Evolutionary conservation across 1,284 basidiomycete genomes (phyloP), one percentile per base, ranked within the genome.

Genomic region (Polyporus tsugae): DNA sequence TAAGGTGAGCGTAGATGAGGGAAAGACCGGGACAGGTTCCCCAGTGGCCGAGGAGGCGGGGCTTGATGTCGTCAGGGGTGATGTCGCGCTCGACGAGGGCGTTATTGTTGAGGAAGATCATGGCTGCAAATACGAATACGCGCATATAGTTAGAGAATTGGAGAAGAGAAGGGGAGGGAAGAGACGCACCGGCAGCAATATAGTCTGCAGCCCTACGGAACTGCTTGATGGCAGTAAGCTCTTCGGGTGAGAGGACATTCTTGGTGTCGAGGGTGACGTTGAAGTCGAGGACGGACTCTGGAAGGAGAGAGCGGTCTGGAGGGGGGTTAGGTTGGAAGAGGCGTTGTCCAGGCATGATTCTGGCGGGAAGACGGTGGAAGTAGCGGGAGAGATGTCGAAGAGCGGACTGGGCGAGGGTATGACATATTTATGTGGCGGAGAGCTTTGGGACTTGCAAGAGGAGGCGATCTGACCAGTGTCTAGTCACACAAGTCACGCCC

Each of bases 101-200:
- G 73, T 95, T 93, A 72, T 87, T 82, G 72, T 87, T 89, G 63
- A 96, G 82, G 81, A 95, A 96, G 75, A 95, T 95, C 90, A 92
- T 92, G 0, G 91, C 91, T 90, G 29, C 5, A 29, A 29, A 29
- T 29, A 29, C 29, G 29, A 69, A 63, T 57, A 53, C 55, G 35
- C 15, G 22, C 6, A 39, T 19, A 62, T 10, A 11, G 22, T 63
- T 11, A 65, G 52, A 36, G 35, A 22, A 52, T 11, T 61, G 22
- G 41, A 33, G 38, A 42, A 35, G 29, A 58, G 29, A 7, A 46
- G 36, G 64, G 63, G 38, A 60, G 57, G 6, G n/a, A 62, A 58
- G 65, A 33, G 15, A 73, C 82, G 36, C 68, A 88, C 89, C 89
- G 36, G 89, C 89, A 65, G 90, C 84, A 63, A 91, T 88, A 73